Evolutionary conservation across 257 asterid genomes (phyloP).

Genomic region (Leonotis leonurus): DNA sequence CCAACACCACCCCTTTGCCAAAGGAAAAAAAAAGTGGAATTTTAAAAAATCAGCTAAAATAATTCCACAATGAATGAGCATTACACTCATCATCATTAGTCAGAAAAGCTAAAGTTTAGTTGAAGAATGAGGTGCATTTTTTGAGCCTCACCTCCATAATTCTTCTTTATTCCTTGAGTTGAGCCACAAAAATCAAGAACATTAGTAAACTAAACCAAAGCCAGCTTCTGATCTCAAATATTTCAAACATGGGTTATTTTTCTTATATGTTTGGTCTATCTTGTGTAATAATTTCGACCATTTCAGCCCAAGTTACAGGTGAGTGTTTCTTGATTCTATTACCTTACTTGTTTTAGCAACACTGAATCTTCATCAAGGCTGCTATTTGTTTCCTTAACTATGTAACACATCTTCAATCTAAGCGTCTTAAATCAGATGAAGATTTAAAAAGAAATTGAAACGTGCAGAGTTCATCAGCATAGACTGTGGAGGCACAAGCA

Average conservation of each 20-base stretch:
- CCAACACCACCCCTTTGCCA: background rate
- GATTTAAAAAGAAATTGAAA: background rate
- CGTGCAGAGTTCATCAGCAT: slow-evolving; percentile 85
- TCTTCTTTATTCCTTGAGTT: slow-evolving; percentile 17
- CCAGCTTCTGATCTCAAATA: slow-evolving; percentile 32
- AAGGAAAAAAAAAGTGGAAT: slow-evolving; percentile 16
- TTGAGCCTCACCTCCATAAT: slow-evolving; percentile 3
- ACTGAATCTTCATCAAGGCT: background rate
- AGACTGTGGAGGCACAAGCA: slow-evolving; percentile 79
- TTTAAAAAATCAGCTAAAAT: slow-evolving; percentile 25
- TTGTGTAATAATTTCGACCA: slow-evolving; percentile 36
- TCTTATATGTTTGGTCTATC: background rate
- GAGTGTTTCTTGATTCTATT: slow-evolving; percentile 17
- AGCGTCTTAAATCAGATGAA: background rate
- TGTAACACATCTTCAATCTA: background rate
- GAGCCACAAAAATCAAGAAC: slow-evolving; percentile 9
- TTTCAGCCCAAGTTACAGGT: slow-evolving; percentile 72
- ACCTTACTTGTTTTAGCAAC: background rate
- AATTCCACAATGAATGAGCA: slow-evolving; percentile 32
- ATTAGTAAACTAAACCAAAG: background rate
- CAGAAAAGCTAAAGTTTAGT: slow-evolving; percentile 29
- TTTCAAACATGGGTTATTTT: slow-evolving; percentile 48
- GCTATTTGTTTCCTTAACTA: background rate
- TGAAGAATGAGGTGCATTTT: slow-evolving; percentile 7
- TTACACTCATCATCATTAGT: slow-evolving; percentile 21